Conservation (phyloP, 495 filamentous ascomycete genomes). For the Lophiotrema nucula region DNA sequence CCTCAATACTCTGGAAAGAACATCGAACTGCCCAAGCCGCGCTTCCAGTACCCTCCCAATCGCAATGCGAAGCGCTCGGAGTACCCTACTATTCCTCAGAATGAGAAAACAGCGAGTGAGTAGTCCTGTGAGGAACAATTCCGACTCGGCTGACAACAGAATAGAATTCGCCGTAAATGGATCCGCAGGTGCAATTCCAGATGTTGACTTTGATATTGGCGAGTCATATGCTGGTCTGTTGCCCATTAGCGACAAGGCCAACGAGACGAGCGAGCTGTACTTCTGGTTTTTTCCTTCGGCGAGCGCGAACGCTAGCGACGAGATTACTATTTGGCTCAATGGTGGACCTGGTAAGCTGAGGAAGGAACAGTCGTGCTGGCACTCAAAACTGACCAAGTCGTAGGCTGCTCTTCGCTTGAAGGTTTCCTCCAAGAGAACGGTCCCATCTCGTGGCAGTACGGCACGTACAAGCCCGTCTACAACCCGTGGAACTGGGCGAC, state of each 20-base stretch:
- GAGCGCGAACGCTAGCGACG: constrained; percentile 27
- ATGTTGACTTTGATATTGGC: constrained; percentile 46
- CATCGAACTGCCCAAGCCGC: constrained; percentile 3
- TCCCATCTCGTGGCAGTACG: constrained; percentile 44
- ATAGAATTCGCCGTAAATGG: constrained; percentile 43
- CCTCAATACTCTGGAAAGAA: constrained; percentile 34
- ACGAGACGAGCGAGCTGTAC: constrained; percentile 39
- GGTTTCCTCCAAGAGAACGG: constrained; percentile 46
- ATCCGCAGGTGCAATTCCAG: constrained; percentile 37
- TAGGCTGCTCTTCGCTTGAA: constrained; percentile 42
- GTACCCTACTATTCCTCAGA: constrained; percentile 33
- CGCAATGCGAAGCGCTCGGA: constrained; percentile 13
- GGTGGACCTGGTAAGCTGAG: constrained; percentile 14
- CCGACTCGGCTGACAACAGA: not conserved
- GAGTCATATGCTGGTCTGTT: constrained; percentile 45
- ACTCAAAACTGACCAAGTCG: constrained; percentile 27
- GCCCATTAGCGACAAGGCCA: constrained; percentile 37
- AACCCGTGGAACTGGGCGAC: constrained; percentile 59
- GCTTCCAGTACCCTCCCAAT: not conserved
- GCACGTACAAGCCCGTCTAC: constrained; percentile 38
- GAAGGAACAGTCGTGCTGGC: not conserved
- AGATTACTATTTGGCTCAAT: constrained; percentile 45
- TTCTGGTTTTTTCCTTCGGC: constrained; percentile 46
- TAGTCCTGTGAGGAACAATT: not conserved
- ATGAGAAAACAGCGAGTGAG: constrained; percentile 36